phyloP scores from a whole-genome alignment of 768 basidiomycete genomes.

The Lactifluus piperatus region DNA sequence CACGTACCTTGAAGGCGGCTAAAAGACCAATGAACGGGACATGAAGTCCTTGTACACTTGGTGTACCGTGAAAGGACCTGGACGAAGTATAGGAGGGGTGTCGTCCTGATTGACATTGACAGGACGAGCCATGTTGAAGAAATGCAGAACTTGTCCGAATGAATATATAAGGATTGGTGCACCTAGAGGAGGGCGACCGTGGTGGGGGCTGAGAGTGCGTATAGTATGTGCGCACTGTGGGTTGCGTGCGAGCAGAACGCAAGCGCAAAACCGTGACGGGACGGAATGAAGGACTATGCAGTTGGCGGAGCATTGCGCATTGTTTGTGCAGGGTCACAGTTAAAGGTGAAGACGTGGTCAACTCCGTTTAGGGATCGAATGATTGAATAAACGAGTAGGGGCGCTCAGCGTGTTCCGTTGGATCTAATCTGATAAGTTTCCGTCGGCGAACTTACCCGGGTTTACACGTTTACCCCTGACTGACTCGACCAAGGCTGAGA shows the following conservation, averaged over 20 bases:
- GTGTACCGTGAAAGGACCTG: slow-evolving; percentile 37
- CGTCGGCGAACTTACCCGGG: neutral
- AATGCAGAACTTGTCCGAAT: slow-evolving; percentile 11
- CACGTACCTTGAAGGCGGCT: slow-evolving; percentile 56
- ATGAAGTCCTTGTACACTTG: slow-evolving; percentile 22
- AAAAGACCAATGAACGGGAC: slow-evolving; percentile 43
- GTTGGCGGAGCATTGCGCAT: slow-evolving; percentile 15
- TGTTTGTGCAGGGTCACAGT: neutral
- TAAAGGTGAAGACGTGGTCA: neutral
- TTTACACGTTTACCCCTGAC: neutral
- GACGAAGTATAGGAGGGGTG: neutral
- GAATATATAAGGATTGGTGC: neutral
- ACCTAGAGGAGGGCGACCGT: slow-evolving; percentile 5
- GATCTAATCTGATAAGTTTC: neutral
- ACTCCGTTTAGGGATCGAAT: neutral
- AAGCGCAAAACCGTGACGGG: slow-evolving; percentile 7
- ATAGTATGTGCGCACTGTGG: neutral
- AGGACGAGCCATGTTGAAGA: slow-evolving; percentile 2
- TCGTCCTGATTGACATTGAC: neutral
- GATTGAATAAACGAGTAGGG: neutral
- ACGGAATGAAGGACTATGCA: slow-evolving; percentile 1
- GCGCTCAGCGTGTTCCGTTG: neutral
- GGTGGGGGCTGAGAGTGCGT: slow-evolving; percentile 2
- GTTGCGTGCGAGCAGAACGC: neutral
- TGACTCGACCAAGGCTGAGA: neutral